Base-by-base conservation (phyloP, 345 rosid genomes). In the Populus tremula region DNA sequence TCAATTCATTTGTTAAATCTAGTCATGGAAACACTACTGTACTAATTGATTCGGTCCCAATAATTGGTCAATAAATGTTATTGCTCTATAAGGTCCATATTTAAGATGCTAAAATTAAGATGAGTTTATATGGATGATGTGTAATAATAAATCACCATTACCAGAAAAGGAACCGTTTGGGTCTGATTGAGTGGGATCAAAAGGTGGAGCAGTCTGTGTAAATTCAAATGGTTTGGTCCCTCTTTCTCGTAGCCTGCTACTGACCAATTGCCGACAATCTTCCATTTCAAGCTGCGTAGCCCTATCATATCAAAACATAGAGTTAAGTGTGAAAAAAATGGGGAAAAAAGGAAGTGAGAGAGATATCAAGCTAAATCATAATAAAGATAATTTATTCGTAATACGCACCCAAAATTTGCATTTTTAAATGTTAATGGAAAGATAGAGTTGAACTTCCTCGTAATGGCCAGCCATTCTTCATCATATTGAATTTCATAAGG, bases 391-490 rank as follows among this genome's bases (percentile, higher is more conserved):
- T 4, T 33, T 13, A 54, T 14, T 53, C 18, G 17, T 6, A 47
- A 50, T 61, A 72, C 84, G 45, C 67, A 93, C 98, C 93, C 69
- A 69, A 93, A 89, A 75, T 91, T 84, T 74, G 88, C 85, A 67
- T 56, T 69, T 61, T 74, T 81, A 18, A 25, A 33, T 8, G 94
- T 90, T 82, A 91, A 83, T 25, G 99, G 99, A 77, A 96, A 82
- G 70, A 84, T 68, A 77, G 90, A 79, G 81, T 96, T 91, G 86
- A 88, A 88, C 76, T 83, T 88, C 77, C 81, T 77, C 33, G 95
- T 96, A 71, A 92, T 85, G 35, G 93, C 91, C 20, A 91, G 84
- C 97, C 98, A 96, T 78, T 96, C 98, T 86, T 92, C 97, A 39
- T 93, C 99, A 69, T 91, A 93, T 67, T 87, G 86, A 82, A 96